Evolutionary conservation across 2,329 filamentous ascomycete species (phyloP), one percentile per base, ranked within the genome.

Genomic region (Albophoma yamanashiensis): DNA sequence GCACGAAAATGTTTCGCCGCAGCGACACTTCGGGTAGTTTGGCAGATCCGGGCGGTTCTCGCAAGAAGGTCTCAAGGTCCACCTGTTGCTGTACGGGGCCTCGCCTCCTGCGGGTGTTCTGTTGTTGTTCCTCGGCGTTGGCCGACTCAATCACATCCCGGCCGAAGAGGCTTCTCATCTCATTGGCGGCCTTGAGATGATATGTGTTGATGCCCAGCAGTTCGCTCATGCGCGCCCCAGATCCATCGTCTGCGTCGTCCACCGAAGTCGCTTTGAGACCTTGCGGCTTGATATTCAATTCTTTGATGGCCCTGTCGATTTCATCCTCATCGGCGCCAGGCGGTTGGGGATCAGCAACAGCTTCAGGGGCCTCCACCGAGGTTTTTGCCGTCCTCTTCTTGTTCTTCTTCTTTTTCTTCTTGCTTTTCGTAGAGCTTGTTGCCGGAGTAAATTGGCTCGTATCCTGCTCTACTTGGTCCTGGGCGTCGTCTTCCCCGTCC

Each of bases 111-210:
- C 73, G 72, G 50, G 67, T 70, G 59, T 71, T 71, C 63, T 80
- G 74, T 43, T 75, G 73, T 56, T 76, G 75, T 60, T 83, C 79
- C 61, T 83, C 81, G 8, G 73, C 76, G 20, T 77, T 70, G 11
- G 78, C 82, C 1, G 76, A 80, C 68, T 77, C 83, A 72, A 81
- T 88, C 68, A 77, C 82, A 59, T 79, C 84, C 64, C 76, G 77
- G 8, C 79, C 83, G 71, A 81, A 86, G 2, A 85, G 72, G 38
- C 75, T 77, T 57, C 81, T 88, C 91, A 99, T 97, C 76, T 99
- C 94, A 68, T 96, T 96, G 42, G 88, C 80, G 9, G 90, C 90
- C 70, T 93, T 92, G 14, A 99, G 82, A 66, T 92, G 85, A 65
- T 89, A 83, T 0, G 87, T 83, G 65, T 82, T 81, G 67, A 83